Evolutionary conservation across 495 filamentous ascomycete genomes (phyloP).

Genomic region (Aspergillus haitiensis): DNA sequence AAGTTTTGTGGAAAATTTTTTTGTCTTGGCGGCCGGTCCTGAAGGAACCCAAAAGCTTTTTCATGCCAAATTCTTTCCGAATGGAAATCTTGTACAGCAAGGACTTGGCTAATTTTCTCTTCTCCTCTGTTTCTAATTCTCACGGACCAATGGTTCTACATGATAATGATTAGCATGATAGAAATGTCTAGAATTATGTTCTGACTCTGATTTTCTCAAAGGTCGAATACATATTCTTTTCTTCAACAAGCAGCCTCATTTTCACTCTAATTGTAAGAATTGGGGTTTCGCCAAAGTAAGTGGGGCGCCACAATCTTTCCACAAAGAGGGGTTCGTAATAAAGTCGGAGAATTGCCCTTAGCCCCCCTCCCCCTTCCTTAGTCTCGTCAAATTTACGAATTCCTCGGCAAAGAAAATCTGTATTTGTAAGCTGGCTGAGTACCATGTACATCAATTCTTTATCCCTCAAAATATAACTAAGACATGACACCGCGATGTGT

Average conservation of each 20-base stretch:
- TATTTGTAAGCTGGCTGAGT: no score
- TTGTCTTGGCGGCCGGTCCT: slow-evolving; percentile 10
- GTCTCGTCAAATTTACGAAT: no score
- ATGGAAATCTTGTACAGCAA: slow-evolving; percentile 25
- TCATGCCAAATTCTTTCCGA: slow-evolving; percentile 11
- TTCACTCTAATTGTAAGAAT: not conserved
- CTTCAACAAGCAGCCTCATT: not conserved
- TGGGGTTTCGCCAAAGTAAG: slow-evolving; percentile 12
- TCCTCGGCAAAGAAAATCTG: no score
- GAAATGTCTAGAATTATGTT: slow-evolving; percentile 5
- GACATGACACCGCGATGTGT: no score
- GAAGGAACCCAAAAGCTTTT: slow-evolving; percentile 14
- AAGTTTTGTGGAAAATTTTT: slow-evolving; percentile 4
- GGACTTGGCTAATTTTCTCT: slow-evolving; percentile 13
- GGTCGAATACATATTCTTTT: not conserved
- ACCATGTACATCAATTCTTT: no score
- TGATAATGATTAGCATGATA: slow-evolving; percentile 26
- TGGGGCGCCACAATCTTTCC: slow-evolving; percentile 1
- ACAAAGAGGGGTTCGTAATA: not conserved
- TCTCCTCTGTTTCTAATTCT: not conserved
- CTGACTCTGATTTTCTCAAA: not conserved
- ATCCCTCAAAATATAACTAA: no score
- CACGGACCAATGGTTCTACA: slow-evolving; percentile 10
- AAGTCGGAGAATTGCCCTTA: not conserved
- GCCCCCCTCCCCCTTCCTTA: not conserved